phyloP scores from a whole-genome alignment of 2,329 filamentous ascomycete species.

The Claviceps maximensis region DNA sequence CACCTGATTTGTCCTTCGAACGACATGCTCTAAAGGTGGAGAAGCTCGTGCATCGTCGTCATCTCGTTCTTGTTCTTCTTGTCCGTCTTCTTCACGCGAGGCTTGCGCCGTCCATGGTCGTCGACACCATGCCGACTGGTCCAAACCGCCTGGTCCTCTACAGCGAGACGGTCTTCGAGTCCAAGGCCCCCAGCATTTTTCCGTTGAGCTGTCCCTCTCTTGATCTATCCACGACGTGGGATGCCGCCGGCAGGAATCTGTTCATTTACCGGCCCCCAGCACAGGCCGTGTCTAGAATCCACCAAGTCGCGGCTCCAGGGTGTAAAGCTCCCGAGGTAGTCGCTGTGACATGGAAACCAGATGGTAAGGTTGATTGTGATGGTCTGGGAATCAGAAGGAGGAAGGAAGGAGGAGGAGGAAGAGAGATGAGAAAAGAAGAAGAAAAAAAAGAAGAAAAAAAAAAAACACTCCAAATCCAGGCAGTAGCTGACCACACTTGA shows the following conservation, averaged over 20 bases:
- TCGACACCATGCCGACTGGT: constrained; percentile 13
- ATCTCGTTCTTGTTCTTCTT: background rate
- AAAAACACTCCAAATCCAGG: background rate
- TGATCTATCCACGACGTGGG: constrained; percentile 63
- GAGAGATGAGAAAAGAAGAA: background rate
- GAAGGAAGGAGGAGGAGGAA: too few species aligned
- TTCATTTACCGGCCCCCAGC: constrained; percentile 68
- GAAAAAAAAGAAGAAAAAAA: background rate
- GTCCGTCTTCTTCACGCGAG: background rate
- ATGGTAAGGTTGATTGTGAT: constrained; percentile 46
- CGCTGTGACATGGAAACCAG: constrained; percentile 51
- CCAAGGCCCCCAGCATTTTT: constrained; percentile 40
- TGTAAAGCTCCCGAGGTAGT: constrained; percentile 29
- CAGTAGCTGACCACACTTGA: background rate
- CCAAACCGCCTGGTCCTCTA: constrained; percentile 29
- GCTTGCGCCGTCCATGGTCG: background rate
- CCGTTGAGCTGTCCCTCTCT: constrained; percentile 72
- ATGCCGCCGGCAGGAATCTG: constrained; percentile 53
- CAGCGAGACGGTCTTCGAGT: constrained; percentile 44
- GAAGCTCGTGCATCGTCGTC: background rate
- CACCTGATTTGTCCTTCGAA: background rate
- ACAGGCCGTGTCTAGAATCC: constrained; percentile 46
- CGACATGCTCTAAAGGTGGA: background rate
- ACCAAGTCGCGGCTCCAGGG: constrained; percentile 28
- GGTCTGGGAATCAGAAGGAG: too few species aligned